Evolutionary conservation across 306 rosid genomes (phyloP).

Genomic region (Ammopiptanthus mongolicus): DNA sequence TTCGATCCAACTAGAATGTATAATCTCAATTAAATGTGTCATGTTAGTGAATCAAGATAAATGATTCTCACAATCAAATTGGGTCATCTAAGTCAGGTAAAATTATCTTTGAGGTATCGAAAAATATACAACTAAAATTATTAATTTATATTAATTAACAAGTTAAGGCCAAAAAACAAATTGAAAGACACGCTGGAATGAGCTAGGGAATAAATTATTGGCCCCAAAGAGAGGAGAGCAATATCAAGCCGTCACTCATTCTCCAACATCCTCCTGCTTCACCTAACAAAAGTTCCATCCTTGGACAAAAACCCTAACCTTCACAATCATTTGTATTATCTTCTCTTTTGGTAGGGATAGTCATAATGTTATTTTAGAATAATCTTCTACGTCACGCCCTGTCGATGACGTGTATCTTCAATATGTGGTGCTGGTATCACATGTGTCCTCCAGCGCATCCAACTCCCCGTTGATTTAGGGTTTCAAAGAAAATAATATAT

Average conservation of each 20-base stretch:
- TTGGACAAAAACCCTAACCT: conserved; percentile 58
- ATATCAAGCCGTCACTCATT: conserved; percentile 98
- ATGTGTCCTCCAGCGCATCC: conserved; percentile 37
- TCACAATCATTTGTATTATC: conserved; percentile 50
- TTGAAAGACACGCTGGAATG: conserved; percentile 12
- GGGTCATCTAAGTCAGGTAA: too few relatives aligned
- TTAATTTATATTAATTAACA: neutral
- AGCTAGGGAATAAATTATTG: conserved; percentile 43
- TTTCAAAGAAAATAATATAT: neutral
- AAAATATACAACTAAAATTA: conserved; percentile 5
- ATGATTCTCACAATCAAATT: too few relatives aligned
- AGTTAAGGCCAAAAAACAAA: neutral
- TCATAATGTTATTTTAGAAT: conserved; percentile 41
- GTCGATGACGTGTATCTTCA: conserved; percentile 53
- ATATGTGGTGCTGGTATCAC: conserved; percentile 23
- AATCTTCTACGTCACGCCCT: conserved; percentile 54
- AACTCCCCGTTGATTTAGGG: conserved; percentile 57
- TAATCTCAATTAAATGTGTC: too few relatives aligned
- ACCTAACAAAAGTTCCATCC: conserved; percentile 68
- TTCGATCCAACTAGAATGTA: too few relatives aligned
- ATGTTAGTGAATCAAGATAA: too few relatives aligned
- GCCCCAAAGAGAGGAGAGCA: conserved; percentile 47
- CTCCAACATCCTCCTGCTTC: conserved; percentile 57
- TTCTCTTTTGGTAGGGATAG: conserved; percentile 24
- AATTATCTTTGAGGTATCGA: too few relatives aligned